A percentile compares a stretch with the other conserved stretches of the same genome.
phyloP scores from a whole-genome alignment of 495 filamentous ascomycete genomes.

The Astrothelium macrocarpum region DNA sequence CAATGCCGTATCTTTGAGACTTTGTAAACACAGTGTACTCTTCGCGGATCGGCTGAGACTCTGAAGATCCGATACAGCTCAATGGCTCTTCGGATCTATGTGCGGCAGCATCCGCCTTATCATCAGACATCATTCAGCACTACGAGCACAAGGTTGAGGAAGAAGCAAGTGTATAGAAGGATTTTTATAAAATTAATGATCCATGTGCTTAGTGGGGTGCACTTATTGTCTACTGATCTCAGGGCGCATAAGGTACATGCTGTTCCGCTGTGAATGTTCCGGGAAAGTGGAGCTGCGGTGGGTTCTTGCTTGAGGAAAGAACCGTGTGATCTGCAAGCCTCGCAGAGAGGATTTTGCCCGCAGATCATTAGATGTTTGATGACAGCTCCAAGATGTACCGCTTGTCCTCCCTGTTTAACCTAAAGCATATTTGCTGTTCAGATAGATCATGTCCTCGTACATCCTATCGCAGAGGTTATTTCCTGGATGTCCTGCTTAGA shows the following conservation, averaged over 20 bases:
- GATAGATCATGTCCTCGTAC: background rate
- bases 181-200: background rate
- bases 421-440: background rate
- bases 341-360: too few species aligned
- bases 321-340: too few species aligned
- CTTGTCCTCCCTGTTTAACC: background rate
- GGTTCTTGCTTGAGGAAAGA: too few species aligned
- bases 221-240: too few species aligned
- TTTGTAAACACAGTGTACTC: slow-evolving; percentile 40
- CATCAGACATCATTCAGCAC: background rate
- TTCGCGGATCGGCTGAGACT: background rate
- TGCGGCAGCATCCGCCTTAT: background rate
- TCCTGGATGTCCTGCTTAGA: background rate
- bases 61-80: background rate
- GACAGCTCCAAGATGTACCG: too few species aligned
- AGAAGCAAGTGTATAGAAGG: background rate
- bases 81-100: background rate
- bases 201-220: too few species aligned
- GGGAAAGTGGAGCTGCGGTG: too few species aligned
- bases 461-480: background rate
- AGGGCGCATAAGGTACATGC: too few species aligned
- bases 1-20: slow-evolving; percentile 47
- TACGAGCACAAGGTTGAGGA: background rate
- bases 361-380: too few species aligned
- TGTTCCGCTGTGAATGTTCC: too few species aligned